Evolutionary conservation across 306 rosid species (phyloP).

Genomic region (Leucaena leucocephala): DNA sequence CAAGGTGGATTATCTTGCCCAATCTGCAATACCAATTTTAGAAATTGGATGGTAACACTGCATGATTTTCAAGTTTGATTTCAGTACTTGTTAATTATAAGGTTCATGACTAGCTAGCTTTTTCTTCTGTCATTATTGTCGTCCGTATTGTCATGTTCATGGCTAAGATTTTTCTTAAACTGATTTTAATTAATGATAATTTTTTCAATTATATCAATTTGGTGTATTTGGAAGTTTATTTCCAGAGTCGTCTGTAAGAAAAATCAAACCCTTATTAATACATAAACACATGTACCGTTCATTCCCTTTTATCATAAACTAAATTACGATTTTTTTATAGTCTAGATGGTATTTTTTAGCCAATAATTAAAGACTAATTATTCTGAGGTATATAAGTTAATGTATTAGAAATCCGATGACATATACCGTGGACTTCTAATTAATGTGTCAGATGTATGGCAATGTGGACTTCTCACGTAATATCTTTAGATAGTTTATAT

Average conservation of each 20-base stretch:
- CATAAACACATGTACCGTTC: not conserved
- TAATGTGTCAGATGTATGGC: not conserved
- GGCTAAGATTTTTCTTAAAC: not conserved
- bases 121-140: not conserved
- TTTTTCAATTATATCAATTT: not conserved
- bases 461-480: not conserved
- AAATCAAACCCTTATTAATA: not conserved
- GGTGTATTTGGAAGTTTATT: not conserved
- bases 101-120: constrained; percentile 17
- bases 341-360: too few species aligned
- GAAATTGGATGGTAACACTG: constrained; percentile 58
- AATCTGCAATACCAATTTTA: constrained; percentile 45
- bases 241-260: not conserved
- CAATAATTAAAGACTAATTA: too few species aligned
- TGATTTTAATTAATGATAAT: not conserved
- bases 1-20: constrained; percentile 65
- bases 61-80: constrained; percentile 40
- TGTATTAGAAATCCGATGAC: not conserved
- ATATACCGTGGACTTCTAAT: not conserved
- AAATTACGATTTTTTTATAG: too few species aligned
- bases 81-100: constrained; percentile 38
- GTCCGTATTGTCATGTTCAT: too few species aligned
- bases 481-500: not conserved
- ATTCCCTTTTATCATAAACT: too few species aligned
- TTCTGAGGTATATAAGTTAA: too few species aligned